Evolutionary conservation across 2,329 filamentous ascomycete genomes (phyloP).

Genomic region (Alternaria angustiovoidea): DNA sequence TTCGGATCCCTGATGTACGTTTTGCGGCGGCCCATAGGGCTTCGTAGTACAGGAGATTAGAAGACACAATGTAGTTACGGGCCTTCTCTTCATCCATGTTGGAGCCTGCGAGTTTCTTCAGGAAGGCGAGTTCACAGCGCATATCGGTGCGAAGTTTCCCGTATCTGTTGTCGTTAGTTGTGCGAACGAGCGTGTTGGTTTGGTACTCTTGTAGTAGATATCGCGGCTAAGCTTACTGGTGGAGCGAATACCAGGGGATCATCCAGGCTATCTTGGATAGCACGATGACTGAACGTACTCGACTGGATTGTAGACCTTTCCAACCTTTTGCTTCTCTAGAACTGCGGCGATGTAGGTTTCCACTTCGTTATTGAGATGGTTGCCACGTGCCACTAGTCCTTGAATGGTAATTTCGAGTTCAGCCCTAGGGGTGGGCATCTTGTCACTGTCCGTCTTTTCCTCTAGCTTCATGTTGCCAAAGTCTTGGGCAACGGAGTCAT

Average conservation of each 20-base stretch:
- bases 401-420: conserved; percentile 38
- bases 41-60: conserved; percentile 71
- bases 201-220: background rate
- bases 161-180: conserved; percentile 3
- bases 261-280: background rate
- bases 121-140: conserved; percentile 46
- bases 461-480: conserved; percentile 23
- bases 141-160: conserved; percentile 45
- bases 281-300: conserved; percentile 26
- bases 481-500: conserved; percentile 20
- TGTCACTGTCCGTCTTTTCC: conserved; percentile 7
- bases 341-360: conserved; percentile 51
- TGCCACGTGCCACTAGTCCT: conserved; percentile 50
- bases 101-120: conserved; percentile 38
- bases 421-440: conserved; percentile 9
- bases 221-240: background rate
- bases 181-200: background rate
- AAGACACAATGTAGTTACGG: conserved; percentile 68
- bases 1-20: conserved; percentile 62
- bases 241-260: background rate
- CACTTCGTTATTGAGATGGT: conserved; percentile 52
- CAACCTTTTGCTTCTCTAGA: conserved; percentile 38
- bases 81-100: conserved; percentile 40
- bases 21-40: conserved; percentile 71
- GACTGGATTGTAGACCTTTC: conserved; percentile 48